Evolutionary conservation across 2,329 filamentous ascomycete genomes (phyloP).

Genomic region (Leptodontidium sp.): DNA sequence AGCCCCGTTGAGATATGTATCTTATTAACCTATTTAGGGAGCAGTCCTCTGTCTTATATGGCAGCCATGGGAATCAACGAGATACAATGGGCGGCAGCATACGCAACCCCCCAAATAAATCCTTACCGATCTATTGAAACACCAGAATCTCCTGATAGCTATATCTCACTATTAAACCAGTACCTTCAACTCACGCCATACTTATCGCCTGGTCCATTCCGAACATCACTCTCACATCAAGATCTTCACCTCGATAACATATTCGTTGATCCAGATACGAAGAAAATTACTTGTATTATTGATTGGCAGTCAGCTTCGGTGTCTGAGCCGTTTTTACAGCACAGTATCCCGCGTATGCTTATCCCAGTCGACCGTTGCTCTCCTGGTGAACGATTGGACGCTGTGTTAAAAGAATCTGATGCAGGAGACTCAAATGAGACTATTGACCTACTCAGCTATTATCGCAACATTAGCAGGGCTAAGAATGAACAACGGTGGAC

Average conservation of each 20-base stretch:
- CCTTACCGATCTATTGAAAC: slow-evolving; percentile 24
- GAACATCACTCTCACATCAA: slow-evolving; percentile 47
- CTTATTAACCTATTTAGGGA: slow-evolving; percentile 28
- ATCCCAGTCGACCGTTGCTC: slow-evolving; percentile 7
- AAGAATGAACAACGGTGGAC: slow-evolving; percentile 24
- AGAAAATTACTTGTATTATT: slow-evolving; percentile 49
- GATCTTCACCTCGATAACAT: slow-evolving; percentile 52
- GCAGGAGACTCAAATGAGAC: slow-evolving; percentile 8
- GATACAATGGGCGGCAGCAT: slow-evolving; percentile 32
- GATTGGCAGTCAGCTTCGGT: slow-evolving; percentile 50
- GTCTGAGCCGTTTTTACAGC: slow-evolving; percentile 31
- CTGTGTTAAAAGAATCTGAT: slow-evolving; percentile 7
- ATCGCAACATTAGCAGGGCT: slow-evolving; percentile 22
- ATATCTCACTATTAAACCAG: slow-evolving; percentile 32
- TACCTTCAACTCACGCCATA: slow-evolving; percentile 30
- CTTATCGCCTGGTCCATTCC: slow-evolving; percentile 21
- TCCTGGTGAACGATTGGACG: neutral
- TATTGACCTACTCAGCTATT: slow-evolving; percentile 21
- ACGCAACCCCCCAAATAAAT: slow-evolving; percentile 29
- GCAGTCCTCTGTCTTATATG: slow-evolving; percentile 32
- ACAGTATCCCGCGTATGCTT: slow-evolving; percentile 31
- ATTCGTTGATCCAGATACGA: slow-evolving; percentile 42
- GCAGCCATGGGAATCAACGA: slow-evolving; percentile 31
- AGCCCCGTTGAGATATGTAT: slow-evolving; percentile 24
- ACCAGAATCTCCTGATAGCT: slow-evolving; percentile 31